Conservation (phyloP, 176 grass and related monocot genomes). For the Oryza rufipogon region DNA sequence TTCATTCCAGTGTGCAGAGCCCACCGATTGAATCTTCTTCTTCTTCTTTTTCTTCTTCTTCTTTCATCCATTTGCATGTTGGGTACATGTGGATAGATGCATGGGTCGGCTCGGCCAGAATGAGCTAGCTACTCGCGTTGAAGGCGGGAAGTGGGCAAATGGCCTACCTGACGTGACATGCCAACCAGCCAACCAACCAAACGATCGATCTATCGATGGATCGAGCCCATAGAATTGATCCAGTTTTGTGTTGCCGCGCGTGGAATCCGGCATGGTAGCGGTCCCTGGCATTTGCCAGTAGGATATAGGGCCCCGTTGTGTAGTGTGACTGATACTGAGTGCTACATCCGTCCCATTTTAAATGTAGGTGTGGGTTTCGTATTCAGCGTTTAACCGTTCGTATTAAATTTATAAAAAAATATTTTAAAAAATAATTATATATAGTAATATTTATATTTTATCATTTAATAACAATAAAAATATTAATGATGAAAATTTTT, state of each 20-base stretch:
- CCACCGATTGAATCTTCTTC: not conserved
- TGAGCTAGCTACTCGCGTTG: not conserved
- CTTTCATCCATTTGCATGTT: not conserved
- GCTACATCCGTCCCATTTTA: no score
- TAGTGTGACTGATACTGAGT: no score
- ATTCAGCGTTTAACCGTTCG: no score
- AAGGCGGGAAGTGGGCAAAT: not conserved
- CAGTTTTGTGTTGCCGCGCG: not conserved
- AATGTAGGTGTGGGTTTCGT: no score
- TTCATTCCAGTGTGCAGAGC: conserved; percentile 16
- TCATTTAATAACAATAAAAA: no score
- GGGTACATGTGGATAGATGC: no score
- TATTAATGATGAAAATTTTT: no score
- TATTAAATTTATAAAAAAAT: no score
- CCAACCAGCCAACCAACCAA: conserved; percentile 15
- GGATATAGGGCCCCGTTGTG: not conserved
- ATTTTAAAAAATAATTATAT: no score
- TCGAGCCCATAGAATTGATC: not conserved
- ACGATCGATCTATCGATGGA: not conserved
- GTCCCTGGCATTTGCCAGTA: not conserved
- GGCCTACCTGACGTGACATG: conserved; percentile 27
- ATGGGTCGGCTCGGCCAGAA: no score
- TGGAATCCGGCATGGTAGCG: not conserved
- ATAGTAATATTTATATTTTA: no score
- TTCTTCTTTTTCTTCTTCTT: not conserved